Evolutionary conservation across 345 rosid genomes (phyloP).

Genomic region (Lepidium didymum): DNA sequence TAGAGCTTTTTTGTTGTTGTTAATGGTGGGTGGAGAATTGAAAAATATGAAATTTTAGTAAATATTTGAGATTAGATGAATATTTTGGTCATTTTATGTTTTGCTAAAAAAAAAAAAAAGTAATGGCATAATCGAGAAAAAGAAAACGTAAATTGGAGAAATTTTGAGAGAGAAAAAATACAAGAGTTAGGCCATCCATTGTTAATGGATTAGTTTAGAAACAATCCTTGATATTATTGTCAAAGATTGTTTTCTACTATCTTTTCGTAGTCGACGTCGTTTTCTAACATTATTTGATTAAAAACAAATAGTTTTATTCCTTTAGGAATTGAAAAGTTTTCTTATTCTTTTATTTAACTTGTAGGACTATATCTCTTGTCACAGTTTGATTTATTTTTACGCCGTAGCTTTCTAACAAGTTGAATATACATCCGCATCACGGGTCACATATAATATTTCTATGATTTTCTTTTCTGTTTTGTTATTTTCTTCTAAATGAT

Average conservation of each 20-base stretch:
- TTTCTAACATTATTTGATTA: conserved; percentile 10
- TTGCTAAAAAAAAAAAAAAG: no score
- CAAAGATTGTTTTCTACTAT: not conserved
- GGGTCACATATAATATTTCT: not conserved
- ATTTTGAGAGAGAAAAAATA: no score
- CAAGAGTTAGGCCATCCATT: no score
- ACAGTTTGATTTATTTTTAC: not conserved
- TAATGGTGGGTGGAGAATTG: no score
- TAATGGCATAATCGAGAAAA: no score
- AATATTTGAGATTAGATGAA: no score
- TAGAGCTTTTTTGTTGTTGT: no score
- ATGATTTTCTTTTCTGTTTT: not conserved
- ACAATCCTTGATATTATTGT: no score
- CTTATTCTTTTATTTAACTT: conserved; percentile 10
- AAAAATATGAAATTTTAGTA: no score
- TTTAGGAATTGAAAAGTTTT: not conserved
- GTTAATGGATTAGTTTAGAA: no score
- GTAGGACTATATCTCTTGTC: not conserved
- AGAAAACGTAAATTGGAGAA: no score
- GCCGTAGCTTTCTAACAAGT: not conserved
- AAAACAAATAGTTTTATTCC: not conserved
- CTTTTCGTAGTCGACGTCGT: not conserved
- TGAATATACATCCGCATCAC: conserved; percentile 19
- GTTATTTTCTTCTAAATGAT: not conserved
- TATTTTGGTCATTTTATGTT: no score